Percentiles rank a stretch among this genome's conserved stretches.
Evolutionary conservation across 2,329 filamentous ascomycete species (phyloP).

Genomic region (Verticillium dahliae): DNA sequence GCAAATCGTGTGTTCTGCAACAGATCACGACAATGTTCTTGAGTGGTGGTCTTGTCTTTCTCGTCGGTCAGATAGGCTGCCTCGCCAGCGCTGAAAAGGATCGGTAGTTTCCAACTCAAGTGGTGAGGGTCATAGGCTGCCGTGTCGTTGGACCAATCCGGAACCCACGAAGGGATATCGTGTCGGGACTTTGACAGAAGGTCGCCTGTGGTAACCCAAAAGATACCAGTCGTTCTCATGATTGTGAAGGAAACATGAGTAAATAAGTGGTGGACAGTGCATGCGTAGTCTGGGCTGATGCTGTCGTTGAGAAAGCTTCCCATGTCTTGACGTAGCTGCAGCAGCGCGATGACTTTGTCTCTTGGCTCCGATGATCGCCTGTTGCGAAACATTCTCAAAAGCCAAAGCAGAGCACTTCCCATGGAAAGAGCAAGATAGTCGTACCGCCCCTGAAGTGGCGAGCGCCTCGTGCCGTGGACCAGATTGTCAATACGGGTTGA

Average conservation of each 20-base stretch:
- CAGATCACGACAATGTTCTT: not conserved
- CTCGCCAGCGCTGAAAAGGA: conserved; percentile 3
- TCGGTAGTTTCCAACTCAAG: not conserved
- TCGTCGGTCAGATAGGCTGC: not conserved
- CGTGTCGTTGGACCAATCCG: conserved; percentile 10
- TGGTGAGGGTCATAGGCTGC: not conserved
- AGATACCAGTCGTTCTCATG: not conserved
- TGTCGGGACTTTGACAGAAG: conserved; percentile 4
- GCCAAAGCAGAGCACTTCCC: conserved; percentile 5
- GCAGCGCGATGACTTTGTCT: conserved; percentile 11
- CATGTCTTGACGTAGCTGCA: conserved; percentile 4
- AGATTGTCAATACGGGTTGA: not conserved
- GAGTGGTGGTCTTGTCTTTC: not conserved
- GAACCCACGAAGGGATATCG: conserved; percentile 10
- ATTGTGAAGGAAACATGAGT: not conserved
- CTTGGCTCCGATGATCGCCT: conserved; percentile 9
- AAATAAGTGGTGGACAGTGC: not conserved
- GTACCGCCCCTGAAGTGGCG: not conserved
- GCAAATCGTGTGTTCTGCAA: not conserved
- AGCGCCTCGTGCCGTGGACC: not conserved
- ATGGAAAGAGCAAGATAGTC: not conserved
- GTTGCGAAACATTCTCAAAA: conserved; percentile 6
- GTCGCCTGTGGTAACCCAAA: conserved; percentile 8
- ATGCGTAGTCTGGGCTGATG: not conserved
- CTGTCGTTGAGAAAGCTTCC: not conserved